Conservation (phyloP, 495 filamentous ascomycete genomes). For the Platismatia glauca region DNA sequence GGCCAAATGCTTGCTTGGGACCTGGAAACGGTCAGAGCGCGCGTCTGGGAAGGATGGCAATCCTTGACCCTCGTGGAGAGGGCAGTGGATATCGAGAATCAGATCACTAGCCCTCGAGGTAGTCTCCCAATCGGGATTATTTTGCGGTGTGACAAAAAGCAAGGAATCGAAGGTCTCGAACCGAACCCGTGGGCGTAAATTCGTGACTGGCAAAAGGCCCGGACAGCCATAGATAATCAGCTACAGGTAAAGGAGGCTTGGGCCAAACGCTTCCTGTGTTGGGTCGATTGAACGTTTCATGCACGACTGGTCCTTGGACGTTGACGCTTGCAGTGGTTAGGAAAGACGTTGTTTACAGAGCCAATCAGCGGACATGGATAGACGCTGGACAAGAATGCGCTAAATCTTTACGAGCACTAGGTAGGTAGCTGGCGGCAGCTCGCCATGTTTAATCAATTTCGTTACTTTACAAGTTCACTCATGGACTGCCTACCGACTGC, state of each 20-base stretch:
- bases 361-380: slow-evolving; percentile 4
- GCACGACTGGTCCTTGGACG: slow-evolving; percentile 5
- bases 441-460: neutral
- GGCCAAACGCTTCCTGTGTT: slow-evolving; percentile 12
- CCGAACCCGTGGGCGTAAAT: neutral
- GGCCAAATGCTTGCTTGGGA: neutral
- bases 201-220: neutral
- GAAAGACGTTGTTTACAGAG: slow-evolving; percentile 7
- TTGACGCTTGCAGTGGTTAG: slow-evolving; percentile 1
- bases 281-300: slow-evolving; percentile 2
- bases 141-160: neutral
- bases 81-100: neutral
- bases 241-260: neutral
- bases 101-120: neutral
- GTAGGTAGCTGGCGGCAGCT: neutral
- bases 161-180: neutral
- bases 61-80: slow-evolving; percentile 1
- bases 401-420: neutral
- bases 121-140: neutral
- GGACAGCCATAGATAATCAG: neutral
- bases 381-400: slow-evolving; percentile 1
- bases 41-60: neutral
- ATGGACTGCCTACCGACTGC: too few species aligned
- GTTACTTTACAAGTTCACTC: too few species aligned
- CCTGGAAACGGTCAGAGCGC: neutral